Evolutionary conservation across 495 filamentous ascomycete genomes (phyloP), one percentile per base, ranked within the genome.

Genomic region (Hypoxylon trugodes): DNA sequence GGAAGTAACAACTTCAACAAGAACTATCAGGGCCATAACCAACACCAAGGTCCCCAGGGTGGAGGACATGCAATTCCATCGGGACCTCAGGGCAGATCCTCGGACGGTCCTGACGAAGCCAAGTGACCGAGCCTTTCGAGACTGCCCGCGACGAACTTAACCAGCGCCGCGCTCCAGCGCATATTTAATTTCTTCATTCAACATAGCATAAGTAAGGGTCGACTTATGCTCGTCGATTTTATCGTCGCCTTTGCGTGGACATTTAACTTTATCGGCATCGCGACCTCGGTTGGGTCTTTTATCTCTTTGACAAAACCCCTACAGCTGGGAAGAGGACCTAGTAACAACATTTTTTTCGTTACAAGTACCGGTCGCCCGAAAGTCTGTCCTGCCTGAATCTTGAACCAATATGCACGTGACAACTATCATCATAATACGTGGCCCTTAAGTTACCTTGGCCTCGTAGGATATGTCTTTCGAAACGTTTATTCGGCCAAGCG

Each of bases 1-100:
- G 83, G 81, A 18, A 82, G 82, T 25, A 82, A 79, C 70, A 85
- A 79, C 58, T 82, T 81, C 30, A 78, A n/a, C n/a, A n/a, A 78
- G 72, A 75, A 75, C 41, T 77, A 70, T 36, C 74, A 76, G 45
- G 61, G 41, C 8, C 86, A 86, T 65, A 85, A 81, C 51, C 84
- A 85, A 47, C 79, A 72, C 18, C 71, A 74, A 42, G 61, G 61
- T 24, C 66, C 69, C 2, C 58, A 66, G 38, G 59, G 46, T 38
- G 50, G 55, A n/a, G n/a, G n/a, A n/a, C 70, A 73, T 32, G 37
- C 61, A 5, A 53, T 62, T 12, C 67, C 68, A 9, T 64, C 73
- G 4, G 71, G 61, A 13, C 65, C 69, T 15, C 69, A 71, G 40
- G 69, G 59, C 42, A 68, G 71, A 48, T 64, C 66, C 37, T 56